Conservation (phyloP, 2,329 filamentous ascomycete genomes). For the Pestalotiopsis sp. region DNA sequence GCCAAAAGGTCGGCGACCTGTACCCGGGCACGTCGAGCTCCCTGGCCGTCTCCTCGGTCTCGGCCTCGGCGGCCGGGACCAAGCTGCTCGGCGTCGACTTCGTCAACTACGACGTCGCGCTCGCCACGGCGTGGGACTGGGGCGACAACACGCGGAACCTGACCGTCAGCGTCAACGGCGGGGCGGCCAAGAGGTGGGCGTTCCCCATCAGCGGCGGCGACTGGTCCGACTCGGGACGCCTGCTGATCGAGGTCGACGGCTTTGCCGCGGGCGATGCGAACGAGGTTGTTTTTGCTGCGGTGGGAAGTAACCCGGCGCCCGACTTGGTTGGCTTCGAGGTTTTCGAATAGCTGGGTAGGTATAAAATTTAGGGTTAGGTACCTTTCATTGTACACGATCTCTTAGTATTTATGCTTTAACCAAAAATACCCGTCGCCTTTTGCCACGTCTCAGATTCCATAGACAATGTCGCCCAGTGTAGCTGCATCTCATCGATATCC, state of each 20-base stretch:
- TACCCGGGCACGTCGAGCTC: constrained; percentile 28
- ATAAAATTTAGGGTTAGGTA: too few relatives aligned
- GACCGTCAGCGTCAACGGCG: constrained; percentile 50
- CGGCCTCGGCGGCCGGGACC: constrained; percentile 29
- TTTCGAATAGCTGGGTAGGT: constrained; percentile 24
- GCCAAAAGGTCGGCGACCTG: constrained; percentile 44
- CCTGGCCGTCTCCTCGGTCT: constrained; percentile 38
- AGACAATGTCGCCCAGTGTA: too few relatives aligned
- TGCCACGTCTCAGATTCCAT: too few relatives aligned
- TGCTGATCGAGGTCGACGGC: constrained; percentile 47
- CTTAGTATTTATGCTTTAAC: too few relatives aligned
- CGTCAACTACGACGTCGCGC: constrained; percentile 54
- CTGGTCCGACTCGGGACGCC: constrained; percentile 51
- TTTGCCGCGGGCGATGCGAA: constrained; percentile 44
- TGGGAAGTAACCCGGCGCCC: constrained; percentile 35
- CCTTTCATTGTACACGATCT: too few relatives aligned
- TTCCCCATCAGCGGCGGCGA: constrained; percentile 52
- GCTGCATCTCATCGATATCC: too few relatives aligned
- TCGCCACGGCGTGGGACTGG: constrained; percentile 42
- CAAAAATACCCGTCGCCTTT: too few relatives aligned
- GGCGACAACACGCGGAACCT: constrained; percentile 53
- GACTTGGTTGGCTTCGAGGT: constrained; percentile 47
- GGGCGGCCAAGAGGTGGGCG: constrained; percentile 44
- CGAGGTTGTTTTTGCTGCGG: constrained; percentile 35
- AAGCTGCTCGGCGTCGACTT: constrained; percentile 50